These are phyloP conservation scores for Komagataella mondaviorum DNA, from an alignment of 805 yeast species.

Conservation along the genomic window DNA sequence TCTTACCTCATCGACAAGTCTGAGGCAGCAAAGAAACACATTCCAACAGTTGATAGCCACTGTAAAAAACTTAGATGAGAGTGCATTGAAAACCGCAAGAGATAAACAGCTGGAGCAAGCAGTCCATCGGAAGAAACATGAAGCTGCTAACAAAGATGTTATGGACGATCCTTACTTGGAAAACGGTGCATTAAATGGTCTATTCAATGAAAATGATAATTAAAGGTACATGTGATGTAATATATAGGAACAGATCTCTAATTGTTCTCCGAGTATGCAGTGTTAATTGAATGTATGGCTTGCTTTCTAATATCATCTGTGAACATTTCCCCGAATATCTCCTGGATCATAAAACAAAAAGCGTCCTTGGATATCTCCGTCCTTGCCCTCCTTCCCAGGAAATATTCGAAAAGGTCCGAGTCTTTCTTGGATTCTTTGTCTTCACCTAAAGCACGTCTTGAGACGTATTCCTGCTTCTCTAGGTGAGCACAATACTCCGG, in stretches of 20 bases:
- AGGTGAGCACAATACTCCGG: conserved; percentile 10
- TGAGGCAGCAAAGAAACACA: conserved; percentile 71
- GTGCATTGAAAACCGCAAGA: conserved; percentile 24
- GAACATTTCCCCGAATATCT: conserved; percentile 11
- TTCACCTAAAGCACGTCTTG: conserved; percentile 7
- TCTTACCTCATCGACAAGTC: conserved; percentile 48
- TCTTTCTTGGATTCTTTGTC: conserved; percentile 7
- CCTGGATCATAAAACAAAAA: conserved; percentile 13
- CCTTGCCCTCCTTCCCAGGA: conserved; percentile 15
- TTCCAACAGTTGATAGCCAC: conserved; percentile 63
- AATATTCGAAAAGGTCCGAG: conserved; percentile 10
- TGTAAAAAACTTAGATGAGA: conserved; percentile 35
- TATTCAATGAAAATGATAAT: conserved; percentile 29
- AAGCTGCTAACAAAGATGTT: conserved; percentile 27
- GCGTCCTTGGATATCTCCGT: conserved; percentile 12
- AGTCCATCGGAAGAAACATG: conserved; percentile 33
- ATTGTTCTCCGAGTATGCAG: not conserved
- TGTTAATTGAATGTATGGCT: not conserved
- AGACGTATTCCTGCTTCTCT: conserved; percentile 14
- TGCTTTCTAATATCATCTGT: conserved; percentile 4
- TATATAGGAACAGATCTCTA: not conserved
- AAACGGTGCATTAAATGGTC: conserved; percentile 47
- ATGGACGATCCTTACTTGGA: conserved; percentile 65
- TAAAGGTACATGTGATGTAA: not conserved
- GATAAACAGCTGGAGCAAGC: conserved; percentile 41